phyloP scores from a whole-genome alignment of 495 filamentous ascomycete genomes.

The Penicillium canescens region DNA sequence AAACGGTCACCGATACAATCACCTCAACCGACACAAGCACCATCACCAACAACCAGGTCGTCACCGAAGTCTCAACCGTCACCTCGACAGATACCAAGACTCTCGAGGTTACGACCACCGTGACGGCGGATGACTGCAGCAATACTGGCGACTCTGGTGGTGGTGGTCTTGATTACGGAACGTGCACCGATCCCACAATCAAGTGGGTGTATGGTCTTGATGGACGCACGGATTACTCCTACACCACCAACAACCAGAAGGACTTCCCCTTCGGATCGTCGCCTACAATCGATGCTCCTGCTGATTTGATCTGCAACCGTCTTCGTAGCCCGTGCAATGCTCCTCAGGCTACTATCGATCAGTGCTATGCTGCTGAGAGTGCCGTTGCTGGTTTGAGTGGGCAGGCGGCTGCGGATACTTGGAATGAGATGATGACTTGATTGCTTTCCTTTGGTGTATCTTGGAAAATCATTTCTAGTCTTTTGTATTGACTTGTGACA shows the following conservation, averaged over 20 bases:
- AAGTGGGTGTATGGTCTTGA: conserved; percentile 38
- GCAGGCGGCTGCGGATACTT: conserved; percentile 60
- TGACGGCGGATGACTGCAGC: conserved; percentile 1
- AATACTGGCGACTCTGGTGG: background rate
- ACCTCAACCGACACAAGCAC: conserved; percentile 10
- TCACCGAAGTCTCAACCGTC: conserved; percentile 2
- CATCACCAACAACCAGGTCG: conserved; percentile 7
- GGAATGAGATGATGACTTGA: conserved; percentile 42
- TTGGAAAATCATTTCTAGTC: no score
- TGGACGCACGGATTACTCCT: no score
- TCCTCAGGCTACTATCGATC: conserved; percentile 39
- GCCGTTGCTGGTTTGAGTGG: conserved; percentile 36
- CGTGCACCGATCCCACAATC: conserved; percentile 55
- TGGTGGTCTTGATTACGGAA: conserved; percentile 42
- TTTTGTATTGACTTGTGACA: no score
- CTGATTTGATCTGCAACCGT: conserved; percentile 56
- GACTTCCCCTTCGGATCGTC: conserved; percentile 63
- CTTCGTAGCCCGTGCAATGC: conserved; percentile 55
- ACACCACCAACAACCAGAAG: conserved; percentile 35
- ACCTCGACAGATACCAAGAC: conserved; percentile 4
- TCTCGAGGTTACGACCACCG: conserved; percentile 5
- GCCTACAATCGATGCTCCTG: conserved; percentile 54
- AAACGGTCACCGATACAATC: background rate
- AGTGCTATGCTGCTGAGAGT: conserved; percentile 45
- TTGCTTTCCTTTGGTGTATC: background rate